phyloP scores from a whole-genome alignment of 768 basidiomycete genomes.

The Rhizopogon vesiculosus region DNA sequence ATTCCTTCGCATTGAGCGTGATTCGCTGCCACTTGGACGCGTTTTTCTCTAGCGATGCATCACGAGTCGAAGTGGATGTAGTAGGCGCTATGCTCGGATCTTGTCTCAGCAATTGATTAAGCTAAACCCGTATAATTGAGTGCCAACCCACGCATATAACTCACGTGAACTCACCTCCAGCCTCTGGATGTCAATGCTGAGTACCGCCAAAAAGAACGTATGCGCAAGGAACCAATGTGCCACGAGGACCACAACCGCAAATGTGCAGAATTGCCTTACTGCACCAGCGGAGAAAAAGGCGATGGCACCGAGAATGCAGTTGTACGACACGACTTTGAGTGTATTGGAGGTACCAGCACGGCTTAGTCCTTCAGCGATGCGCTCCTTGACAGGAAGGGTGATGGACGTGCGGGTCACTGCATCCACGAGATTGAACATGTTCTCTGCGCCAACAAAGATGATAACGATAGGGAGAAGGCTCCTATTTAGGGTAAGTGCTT shows the following conservation, averaged over 20 bases:
- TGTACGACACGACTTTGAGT: slow-evolving; percentile 86
- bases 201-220: slow-evolving; percentile 91
- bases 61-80: slow-evolving; percentile 20
- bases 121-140: slow-evolving; percentile 34
- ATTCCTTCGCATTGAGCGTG: slow-evolving; percentile 27
- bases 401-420: slow-evolving; percentile 82
- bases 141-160: not conserved
- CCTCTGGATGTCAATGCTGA: slow-evolving; percentile 94
- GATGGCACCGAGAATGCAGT: slow-evolving; percentile 71
- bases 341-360: slow-evolving; percentile 89
- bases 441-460: slow-evolving; percentile 93
- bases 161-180: slow-evolving; percentile 57
- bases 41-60: slow-evolving; percentile 16
- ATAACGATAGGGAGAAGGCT: slow-evolving; percentile 90
- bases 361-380: slow-evolving; percentile 88
- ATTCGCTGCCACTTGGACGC: slow-evolving; percentile 29
- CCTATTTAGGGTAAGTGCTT: slow-evolving; percentile 37
- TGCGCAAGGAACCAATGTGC: slow-evolving; percentile 98
- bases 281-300: slow-evolving; percentile 73
- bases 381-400: slow-evolving; percentile 84
- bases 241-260: slow-evolving; percentile 90
- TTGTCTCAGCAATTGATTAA: slow-evolving; percentile 82
- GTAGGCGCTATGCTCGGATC: slow-evolving; percentile 52
- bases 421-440: slow-evolving; percentile 93
- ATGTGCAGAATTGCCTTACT: slow-evolving; percentile 88